Evolutionary conservation across 1,284 basidiomycete species (phyloP), one percentile per base, ranked within the genome.

Genomic region (Ustilago trichophora): DNA sequence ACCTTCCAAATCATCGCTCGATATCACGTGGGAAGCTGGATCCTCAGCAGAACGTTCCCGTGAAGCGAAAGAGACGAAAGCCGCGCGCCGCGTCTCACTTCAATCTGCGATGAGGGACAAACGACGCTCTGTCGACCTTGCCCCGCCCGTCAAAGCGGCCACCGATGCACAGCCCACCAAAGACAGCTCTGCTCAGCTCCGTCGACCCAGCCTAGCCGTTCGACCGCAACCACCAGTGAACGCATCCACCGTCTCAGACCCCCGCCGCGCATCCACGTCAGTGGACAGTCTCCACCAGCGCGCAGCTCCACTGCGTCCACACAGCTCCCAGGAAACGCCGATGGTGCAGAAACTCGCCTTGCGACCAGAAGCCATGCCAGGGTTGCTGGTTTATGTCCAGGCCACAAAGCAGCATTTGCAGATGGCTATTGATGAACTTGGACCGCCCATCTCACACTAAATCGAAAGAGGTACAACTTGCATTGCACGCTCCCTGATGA

Each of bases 311-410:
- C 11, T 33, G 13, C 34, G 49, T 8, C 24, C 52, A 13, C 45
- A 51, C 8, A 63, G 50, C 47, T 36, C 51, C 22, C 10, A 35
- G 9, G 57, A 51, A 35, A 7, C 27, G 7, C 40, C 48, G 2
- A 40, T 50, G 36, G 59, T 66, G 40, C 56, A 50, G 19, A 73
- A 73, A 32, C 24, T 73, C 1, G 63, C 72, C 6, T 46, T 77
- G 24, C 40, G 69, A 22, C 72, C 73, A 7, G 72, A 76, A 36
- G 70, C 69, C 11, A 67, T 77, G 46, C 65, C 66, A 0, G 54
- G 73, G 4, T 50, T 77, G 43, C 48, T 77, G 34, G 63, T 72
- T 8, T 64, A 68, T 32, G 57, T 74, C 3, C 72, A 73, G 24
- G 58, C 70, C 15, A 75, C 73, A 2, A 68, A 53, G 24, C 53